Base-by-base conservation (phyloP, 768 basidiomycete species). In the Cystofilobasidium capitatum region DNA sequence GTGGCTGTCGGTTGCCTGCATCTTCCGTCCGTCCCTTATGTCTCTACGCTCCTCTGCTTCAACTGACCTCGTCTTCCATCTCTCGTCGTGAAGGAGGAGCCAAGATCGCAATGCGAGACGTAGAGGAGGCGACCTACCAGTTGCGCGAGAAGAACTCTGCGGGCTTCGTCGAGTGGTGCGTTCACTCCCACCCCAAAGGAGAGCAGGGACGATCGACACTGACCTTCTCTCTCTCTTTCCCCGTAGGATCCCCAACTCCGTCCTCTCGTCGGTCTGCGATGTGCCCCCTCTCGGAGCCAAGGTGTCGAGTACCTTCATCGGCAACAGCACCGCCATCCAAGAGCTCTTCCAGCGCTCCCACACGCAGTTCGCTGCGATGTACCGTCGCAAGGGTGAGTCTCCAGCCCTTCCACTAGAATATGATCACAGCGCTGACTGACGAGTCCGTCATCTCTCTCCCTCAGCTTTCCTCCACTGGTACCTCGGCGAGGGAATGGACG, bases 331-430 rank as follows among this genome's bases (percentile, higher is more conserved):
- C 42, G 88, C 89, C 65, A 94, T 97, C 78, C 93, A 96, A 79
- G 91, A 93, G 78, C 83, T 98, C 72, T 97, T 98, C 89, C 91
- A 92, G 82, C 91, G 94, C 81, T 90, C 97, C 76, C 88, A 86
- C 72, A 91, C 94, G 77, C 91, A 97, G 78, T 98, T 99, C 84
- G 89, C 91, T 70, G 90, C 91, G 79, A 99, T 97, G 94, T 94
- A 92, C 55, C 55, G 55, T 17, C 20, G 40, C 10, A 42, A 42
- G 40, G 40, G 10, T n/a, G n/a, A n/a, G n/a, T n/a, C n/a, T n/a
- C n/a, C n/a, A n/a, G 40, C 20, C 20, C 40, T 20, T 42, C 40
- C 40, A 42, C 40, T 42, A 20, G 40, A 10, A 42, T 42, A 10
- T 42, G n/a, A n/a, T n/a, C n/a, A n/a, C n/a, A n/a, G n/a, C n/a